Conservation (phyloP, 768 basidiomycete genomes). For the Roridomyces roridus region DNA sequence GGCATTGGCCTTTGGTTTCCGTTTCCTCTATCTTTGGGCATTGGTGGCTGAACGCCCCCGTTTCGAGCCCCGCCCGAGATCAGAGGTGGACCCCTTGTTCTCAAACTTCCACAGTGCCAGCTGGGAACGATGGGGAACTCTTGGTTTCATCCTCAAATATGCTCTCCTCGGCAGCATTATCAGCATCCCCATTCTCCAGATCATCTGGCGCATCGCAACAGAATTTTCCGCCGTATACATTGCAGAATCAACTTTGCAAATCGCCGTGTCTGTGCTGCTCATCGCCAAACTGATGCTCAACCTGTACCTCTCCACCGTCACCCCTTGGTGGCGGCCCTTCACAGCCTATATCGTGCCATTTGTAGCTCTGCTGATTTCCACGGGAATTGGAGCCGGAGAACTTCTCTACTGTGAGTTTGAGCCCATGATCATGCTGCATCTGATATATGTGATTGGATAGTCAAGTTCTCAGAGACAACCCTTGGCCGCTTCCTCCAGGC, state of each 20-base stretch:
- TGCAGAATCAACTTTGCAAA: slow-evolving; percentile 61
- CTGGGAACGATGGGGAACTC: slow-evolving; percentile 69
- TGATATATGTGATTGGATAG: slow-evolving; percentile 38
- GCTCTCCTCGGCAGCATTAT: slow-evolving; percentile 50
- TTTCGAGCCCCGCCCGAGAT: slow-evolving; percentile 39
- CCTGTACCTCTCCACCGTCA: slow-evolving; percentile 49
- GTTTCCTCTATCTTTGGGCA: slow-evolving; percentile 74
- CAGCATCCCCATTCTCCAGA: slow-evolving; percentile 60
- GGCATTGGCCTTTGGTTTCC: slow-evolving; percentile 60
- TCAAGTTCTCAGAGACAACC: slow-evolving; percentile 70
- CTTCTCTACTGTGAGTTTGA: slow-evolving; percentile 59
- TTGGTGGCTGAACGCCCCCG: slow-evolving; percentile 65
- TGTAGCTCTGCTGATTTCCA: slow-evolving; percentile 55
- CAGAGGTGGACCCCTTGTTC: slow-evolving; percentile 23
- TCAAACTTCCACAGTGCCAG: slow-evolving; percentile 56
- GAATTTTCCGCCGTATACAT: slow-evolving; percentile 57
- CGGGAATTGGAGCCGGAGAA: slow-evolving; percentile 61
- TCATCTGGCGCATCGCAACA: slow-evolving; percentile 62
- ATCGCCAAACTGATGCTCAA: slow-evolving; percentile 70
- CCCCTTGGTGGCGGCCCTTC: slow-evolving; percentile 49
- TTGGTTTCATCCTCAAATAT: slow-evolving; percentile 61
- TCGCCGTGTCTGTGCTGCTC: slow-evolving; percentile 62
- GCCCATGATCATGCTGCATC: background rate
- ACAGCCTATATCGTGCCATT: slow-evolving; percentile 56
- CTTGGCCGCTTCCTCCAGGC: slow-evolving; percentile 74